phyloP scores from a whole-genome alignment of 1,284 basidiomycete species.

The Fistulinella cinereoalba region DNA sequence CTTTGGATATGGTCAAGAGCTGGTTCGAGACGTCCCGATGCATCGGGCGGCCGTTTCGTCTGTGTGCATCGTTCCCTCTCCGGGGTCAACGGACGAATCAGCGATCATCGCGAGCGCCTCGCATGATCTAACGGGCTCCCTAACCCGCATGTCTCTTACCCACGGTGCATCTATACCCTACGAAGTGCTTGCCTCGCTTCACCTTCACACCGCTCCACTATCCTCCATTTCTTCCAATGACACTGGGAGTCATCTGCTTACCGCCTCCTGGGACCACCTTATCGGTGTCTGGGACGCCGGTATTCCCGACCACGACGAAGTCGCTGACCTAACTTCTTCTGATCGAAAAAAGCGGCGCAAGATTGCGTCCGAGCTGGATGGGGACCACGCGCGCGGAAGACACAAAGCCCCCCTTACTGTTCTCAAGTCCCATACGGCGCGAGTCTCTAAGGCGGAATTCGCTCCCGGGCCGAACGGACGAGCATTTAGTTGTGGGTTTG shows the following conservation, averaged over 20 bases:
- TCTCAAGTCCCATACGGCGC: constrained; percentile 70
- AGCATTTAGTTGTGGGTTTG: constrained; percentile 73
- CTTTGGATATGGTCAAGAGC: constrained; percentile 67
- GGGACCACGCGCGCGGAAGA: constrained; percentile 32
- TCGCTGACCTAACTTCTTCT: constrained; percentile 30
- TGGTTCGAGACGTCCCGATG: constrained; percentile 47
- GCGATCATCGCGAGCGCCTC: constrained; percentile 76
- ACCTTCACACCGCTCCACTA: constrained; percentile 77
- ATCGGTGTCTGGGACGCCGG: constrained; percentile 77
- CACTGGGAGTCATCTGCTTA: constrained; percentile 46
- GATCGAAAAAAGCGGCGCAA: constrained; percentile 61
- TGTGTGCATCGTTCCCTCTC: constrained; percentile 54
- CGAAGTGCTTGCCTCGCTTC: constrained; percentile 52
- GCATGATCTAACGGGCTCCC: constrained; percentile 74
- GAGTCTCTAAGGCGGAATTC: constrained; percentile 68
- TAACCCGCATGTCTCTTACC: constrained; percentile 51
- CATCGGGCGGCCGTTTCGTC: constrained; percentile 76
- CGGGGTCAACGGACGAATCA: constrained; percentile 33
- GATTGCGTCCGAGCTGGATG: constrained; percentile 31
- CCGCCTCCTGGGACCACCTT: constrained; percentile 31
- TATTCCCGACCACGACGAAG: constrained; percentile 62
- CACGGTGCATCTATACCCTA: constrained; percentile 47
- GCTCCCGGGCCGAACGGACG: constrained; percentile 23
- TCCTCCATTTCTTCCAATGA: constrained; percentile 61
- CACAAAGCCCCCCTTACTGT: constrained; percentile 66